Evolutionary conservation across 805 yeast species (phyloP).

Genomic region (Yueomyces sinensis): DNA sequence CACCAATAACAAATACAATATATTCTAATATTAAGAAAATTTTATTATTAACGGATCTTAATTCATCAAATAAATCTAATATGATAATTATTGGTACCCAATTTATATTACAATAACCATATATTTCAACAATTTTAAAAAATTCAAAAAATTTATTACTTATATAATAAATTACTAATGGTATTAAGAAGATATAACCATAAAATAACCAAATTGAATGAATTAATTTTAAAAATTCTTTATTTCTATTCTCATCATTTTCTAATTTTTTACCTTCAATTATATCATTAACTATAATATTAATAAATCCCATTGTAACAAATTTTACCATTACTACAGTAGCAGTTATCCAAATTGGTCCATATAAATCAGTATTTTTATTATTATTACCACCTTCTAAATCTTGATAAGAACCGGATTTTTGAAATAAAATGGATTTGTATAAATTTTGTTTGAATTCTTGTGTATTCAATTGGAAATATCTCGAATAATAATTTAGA

Average conservation of each 20-base stretch:
- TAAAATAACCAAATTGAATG: slow-evolving; percentile 59
- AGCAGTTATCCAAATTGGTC: slow-evolving; percentile 84
- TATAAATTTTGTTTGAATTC: slow-evolving; percentile 7
- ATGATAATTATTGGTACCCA: slow-evolving; percentile 74
- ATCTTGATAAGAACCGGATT: slow-evolving; percentile 10
- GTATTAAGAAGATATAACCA: slow-evolving; percentile 62
- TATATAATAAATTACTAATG: slow-evolving; percentile 37
- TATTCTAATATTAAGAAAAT: slow-evolving; percentile 1
- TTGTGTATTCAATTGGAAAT: slow-evolving; percentile 10
- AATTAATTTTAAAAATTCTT: slow-evolving; percentile 47
- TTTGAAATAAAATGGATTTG: slow-evolving; percentile 5
- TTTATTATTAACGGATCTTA: neutral
- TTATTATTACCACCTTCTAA: slow-evolving; percentile 22
- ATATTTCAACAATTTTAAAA: slow-evolving; percentile 54
- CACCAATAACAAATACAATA: slow-evolving; percentile 2
- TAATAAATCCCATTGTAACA: slow-evolving; percentile 59
- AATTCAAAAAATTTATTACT: slow-evolving; percentile 14
- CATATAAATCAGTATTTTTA: slow-evolving; percentile 50
- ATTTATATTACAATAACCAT: slow-evolving; percentile 70
- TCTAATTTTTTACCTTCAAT: slow-evolving; percentile 25
- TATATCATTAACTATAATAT: slow-evolving; percentile 43
- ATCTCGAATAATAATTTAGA: slow-evolving; percentile 15
- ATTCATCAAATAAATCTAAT: slow-evolving; percentile 5
- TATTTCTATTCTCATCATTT: slow-evolving; percentile 36
- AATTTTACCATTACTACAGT: slow-evolving; percentile 65